Evolutionary conservation across 345 rosid genomes (phyloP).

Genomic region (Luvunga scandens): DNA sequence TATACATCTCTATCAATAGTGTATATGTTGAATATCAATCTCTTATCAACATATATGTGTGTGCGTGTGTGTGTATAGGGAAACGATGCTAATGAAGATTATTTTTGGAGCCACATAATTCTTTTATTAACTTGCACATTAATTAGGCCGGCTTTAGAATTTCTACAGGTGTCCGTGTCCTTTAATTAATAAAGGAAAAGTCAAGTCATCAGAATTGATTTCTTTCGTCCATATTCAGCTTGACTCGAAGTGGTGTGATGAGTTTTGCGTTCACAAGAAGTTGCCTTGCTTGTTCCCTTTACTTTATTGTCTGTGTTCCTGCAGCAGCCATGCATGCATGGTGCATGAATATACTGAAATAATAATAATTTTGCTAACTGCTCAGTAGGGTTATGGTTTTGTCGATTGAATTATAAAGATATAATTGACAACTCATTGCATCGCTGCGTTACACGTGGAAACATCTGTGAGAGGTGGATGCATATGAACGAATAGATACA

Average conservation of each 20-base stretch:
- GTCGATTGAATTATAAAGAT: background rate
- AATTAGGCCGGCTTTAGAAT: no score
- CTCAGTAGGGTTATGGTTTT: background rate
- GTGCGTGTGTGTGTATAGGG: no score
- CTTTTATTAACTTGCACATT: no score
- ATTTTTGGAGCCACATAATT: no score
- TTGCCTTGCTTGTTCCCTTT: background rate
- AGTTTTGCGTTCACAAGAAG: background rate
- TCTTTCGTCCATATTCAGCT: background rate
- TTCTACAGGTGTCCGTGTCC: no score
- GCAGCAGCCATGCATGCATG: conserved; percentile 20
- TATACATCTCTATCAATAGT: no score
- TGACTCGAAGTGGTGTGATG: background rate
- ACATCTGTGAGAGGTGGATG: background rate
- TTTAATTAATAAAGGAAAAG: background rate
- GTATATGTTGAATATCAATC: no score
- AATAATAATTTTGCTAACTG: background rate
- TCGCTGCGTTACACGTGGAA: background rate
- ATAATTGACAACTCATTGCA: background rate
- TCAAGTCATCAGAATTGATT: background rate
- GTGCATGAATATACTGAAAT: background rate
- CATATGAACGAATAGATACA: background rate
- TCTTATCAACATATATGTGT: no score
- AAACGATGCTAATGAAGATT: no score
- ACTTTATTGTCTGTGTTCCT: conserved; percentile 2